These are phyloP conservation scores for Colletotrichum sidae DNA, from an alignment of 2,329 filamentous ascomycete species.

Conservation along the genomic window DNA sequence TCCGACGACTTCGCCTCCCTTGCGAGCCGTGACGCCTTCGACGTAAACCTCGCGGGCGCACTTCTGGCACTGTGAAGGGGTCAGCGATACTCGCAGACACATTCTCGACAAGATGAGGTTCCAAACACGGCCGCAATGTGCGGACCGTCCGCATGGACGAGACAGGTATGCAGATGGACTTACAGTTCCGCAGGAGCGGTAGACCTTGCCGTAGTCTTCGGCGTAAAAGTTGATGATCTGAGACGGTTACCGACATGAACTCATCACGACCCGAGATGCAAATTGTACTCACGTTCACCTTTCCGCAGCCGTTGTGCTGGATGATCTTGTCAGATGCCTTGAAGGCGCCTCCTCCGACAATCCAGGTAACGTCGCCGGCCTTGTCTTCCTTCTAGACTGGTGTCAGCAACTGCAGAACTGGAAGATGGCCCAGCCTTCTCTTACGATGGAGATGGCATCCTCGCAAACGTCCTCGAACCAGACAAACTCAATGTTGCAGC, in stretches of 20 bases:
- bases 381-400: conserved; percentile 39
- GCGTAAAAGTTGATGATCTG: conserved; percentile 54
- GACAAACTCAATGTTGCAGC: conserved; percentile 43
- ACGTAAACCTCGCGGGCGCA: conserved; percentile 32
- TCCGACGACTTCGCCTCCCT: conserved; percentile 34
- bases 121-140: too few species aligned
- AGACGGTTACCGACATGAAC: not conserved
- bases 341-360: conserved; percentile 53
- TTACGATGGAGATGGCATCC: conserved; percentile 42
- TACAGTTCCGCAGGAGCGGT: conserved; percentile 54
- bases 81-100: too few species aligned
- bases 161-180: conserved; percentile 1
- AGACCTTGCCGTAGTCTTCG: conserved; percentile 61
- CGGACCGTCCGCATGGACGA: too few species aligned
- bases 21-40: conserved; percentile 31
- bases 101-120: too few species aligned
- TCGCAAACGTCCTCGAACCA: conserved; percentile 45
- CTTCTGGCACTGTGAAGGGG: conserved; percentile 11
- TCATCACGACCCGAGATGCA: fast-evolving
- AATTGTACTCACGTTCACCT: conserved; percentile 40
- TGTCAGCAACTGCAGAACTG: not conserved
- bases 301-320: conserved; percentile 53
- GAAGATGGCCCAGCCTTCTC: not conserved
- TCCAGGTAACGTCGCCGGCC: conserved; percentile 42
- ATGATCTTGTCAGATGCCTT: conserved; percentile 52